These are phyloP conservation scores for Isabelozyma heimii DNA, from an alignment of 805 yeast genomes.

Conservation along the genomic window DNA sequence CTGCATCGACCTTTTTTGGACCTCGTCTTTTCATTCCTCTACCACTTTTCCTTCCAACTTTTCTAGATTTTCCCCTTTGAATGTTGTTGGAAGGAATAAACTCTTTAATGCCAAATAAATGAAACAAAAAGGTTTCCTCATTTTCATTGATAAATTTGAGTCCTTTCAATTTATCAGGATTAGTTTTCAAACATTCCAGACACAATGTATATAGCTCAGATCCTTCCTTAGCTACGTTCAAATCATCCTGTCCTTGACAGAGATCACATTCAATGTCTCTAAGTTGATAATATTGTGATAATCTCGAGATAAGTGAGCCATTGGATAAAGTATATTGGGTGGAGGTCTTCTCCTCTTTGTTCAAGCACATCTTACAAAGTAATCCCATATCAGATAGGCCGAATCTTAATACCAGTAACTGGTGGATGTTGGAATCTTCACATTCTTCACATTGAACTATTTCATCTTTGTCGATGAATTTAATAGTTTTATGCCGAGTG, in stretches of 20 bases:
- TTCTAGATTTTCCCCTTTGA: conserved; percentile 13
- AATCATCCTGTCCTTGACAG: conserved; percentile 42
- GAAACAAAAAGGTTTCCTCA: conserved; percentile 46
- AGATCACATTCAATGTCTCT: conserved; percentile 48
- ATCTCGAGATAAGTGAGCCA: conserved; percentile 52
- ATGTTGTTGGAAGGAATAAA: conserved; percentile 18
- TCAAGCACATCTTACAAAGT: conserved; percentile 46
- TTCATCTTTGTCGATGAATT: conserved; percentile 33
- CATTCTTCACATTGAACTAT: conserved; percentile 56
- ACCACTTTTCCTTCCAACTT: conserved; percentile 23
- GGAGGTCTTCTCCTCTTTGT: conserved; percentile 45
- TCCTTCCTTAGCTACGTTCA: conserved; percentile 30
- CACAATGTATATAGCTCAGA: conserved; percentile 35
- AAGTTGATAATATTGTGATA: conserved; percentile 46
- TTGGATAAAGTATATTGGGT: conserved; percentile 51
- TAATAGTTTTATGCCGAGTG: conserved; percentile 52
- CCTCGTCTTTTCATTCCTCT: conserved; percentile 5
- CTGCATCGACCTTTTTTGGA: conserved; percentile 22
- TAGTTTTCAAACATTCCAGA: conserved; percentile 35
- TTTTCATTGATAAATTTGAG: conserved; percentile 40
- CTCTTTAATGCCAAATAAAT: conserved; percentile 49
- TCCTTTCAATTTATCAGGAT: conserved; percentile 3
- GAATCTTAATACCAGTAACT: conserved; percentile 47
- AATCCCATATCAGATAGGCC: conserved; percentile 56
- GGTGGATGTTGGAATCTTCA: conserved; percentile 51